These are phyloP conservation scores for Carex cristatella DNA, from an alignment of 176 grass and related monocot genomes.

Conservation along the genomic window DNA sequence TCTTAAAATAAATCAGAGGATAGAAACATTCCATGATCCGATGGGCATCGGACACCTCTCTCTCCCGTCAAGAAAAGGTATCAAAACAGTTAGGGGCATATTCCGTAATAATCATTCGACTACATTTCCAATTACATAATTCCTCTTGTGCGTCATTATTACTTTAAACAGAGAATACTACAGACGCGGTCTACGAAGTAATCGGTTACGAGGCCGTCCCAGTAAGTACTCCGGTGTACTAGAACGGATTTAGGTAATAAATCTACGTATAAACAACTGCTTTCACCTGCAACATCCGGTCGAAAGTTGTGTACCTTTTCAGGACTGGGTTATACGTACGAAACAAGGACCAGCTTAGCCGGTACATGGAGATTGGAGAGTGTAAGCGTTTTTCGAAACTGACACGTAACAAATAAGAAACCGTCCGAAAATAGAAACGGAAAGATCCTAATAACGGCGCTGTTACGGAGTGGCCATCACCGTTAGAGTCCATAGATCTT, in stretches of 20 bases:
- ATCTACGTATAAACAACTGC: neutral
- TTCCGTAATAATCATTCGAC: conserved; percentile 1
- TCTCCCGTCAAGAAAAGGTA: neutral
- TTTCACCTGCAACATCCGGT: conserved; percentile 13
- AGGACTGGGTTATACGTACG: neutral
- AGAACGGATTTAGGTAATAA: neutral
- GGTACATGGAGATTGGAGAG: neutral
- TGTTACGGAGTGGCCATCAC: neutral
- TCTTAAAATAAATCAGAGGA: too few species aligned
- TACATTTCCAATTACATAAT: neutral
- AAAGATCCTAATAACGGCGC: conserved; percentile 16
- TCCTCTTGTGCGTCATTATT: neutral
- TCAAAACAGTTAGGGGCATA: neutral
- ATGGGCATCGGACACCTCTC: too few species aligned
- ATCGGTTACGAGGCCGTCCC: neutral
- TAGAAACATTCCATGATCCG: too few species aligned
- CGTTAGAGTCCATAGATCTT: neutral
- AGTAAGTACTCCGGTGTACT: neutral
- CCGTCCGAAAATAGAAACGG: neutral
- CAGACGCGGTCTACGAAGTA: neutral
- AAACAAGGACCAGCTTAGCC: neutral
- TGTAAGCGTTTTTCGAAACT: neutral
- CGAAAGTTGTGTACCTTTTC: neutral
- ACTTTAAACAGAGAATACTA: neutral
- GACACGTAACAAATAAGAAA: neutral